A percentile compares a stretch with the other conserved stretches of the same genome.
phyloP scores from a whole-genome alignment of 2,329 filamentous ascomycete genomes.

The Ophiocordyceps camponoti-saundersi region DNA sequence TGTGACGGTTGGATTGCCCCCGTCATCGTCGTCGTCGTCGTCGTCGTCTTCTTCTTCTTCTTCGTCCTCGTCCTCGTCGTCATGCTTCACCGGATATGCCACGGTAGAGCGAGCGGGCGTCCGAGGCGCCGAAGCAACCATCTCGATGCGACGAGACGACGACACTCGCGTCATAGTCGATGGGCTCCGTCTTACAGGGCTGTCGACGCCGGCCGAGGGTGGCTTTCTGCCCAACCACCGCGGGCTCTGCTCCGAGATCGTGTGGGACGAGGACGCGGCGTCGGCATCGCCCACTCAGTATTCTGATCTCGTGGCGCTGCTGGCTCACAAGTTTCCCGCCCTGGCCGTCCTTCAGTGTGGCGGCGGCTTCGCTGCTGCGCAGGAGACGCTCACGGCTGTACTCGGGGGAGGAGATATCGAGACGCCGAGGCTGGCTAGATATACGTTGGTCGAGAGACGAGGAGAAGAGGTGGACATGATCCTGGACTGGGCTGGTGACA shows the following conservation, averaged over 20 bases:
- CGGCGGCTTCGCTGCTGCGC: constrained; percentile 6
- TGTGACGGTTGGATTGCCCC: constrained; percentile 19
- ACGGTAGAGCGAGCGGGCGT: constrained; percentile 17
- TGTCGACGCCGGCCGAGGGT: constrained; percentile 12
- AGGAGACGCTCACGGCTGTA: constrained; percentile 12
- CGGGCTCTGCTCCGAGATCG: constrained; percentile 29
- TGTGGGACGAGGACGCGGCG: constrained; percentile 24
- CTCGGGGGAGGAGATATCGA: constrained; percentile 3
- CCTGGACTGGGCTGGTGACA: constrained; percentile 4
- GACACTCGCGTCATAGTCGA: constrained; percentile 24
- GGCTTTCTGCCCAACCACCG: constrained; percentile 30
- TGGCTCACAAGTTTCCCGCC: constrained; percentile 21
- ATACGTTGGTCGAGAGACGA: constrained; percentile 10
- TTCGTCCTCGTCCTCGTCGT: constrained; percentile 10
- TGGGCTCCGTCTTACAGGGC: constrained; percentile 23
- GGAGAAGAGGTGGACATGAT: constrained; percentile 1
- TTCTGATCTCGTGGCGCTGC: constrained; percentile 11
- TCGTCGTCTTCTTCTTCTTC: too few species aligned
- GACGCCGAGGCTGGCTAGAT: constrained; percentile 17
- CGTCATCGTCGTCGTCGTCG: constrained; percentile 9
- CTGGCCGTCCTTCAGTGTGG: constrained; percentile 23
- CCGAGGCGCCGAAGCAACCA: constrained; percentile 22
- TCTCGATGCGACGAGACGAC: constrained; percentile 22
- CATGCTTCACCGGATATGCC: constrained; percentile 23
- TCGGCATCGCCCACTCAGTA: constrained; percentile 8